Evolutionary conservation across 805 yeast species (phyloP), one percentile per base, ranked within the genome.

Genomic region (Teunomyces gatunensis): DNA sequence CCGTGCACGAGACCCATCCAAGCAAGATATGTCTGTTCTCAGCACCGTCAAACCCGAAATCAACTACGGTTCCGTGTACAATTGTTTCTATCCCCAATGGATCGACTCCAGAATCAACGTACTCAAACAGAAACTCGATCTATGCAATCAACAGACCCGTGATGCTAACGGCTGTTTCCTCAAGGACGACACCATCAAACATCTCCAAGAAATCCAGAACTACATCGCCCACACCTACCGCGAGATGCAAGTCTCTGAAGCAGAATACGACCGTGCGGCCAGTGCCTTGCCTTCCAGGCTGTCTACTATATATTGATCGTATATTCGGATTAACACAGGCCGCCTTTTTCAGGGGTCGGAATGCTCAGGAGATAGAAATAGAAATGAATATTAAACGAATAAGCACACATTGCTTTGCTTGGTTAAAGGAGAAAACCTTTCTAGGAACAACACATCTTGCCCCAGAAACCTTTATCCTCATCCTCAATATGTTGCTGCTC

Each of bases 401-500:
- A 21, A 17, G 29, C 29, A 42, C 27, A 7, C 11, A 25, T 15
- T 23, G 15, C 30, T 27, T 15, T 23, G 15, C 30, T 27, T 21
- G 25, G 25, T 6, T 2, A 21, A 21, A 21, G 27, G 27, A 10
- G 12, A 33, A n/a, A 21, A n/a, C n/a, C 9, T 11, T 18, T 18
- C 52, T 60, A 73, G 47, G 66, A 72, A 53, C 78, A 73, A 57
- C 78, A 73, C 45, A 73, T 53, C 50, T 69, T 71, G 18, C 73
- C 54, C 71, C 73, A 72, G 50, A 72, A 71, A 9, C 76, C 74
- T 57, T 69, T 68, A 43, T 58, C 51, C 43, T 69, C 73, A 35
- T 67, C 73, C 18, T 57, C 54, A 12, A 55, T 58, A 54, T 69
- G 73, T 57, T 68, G 74, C 55, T 73, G 74, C 45, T 71, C 71